Evolutionary conservation across 495 filamentous ascomycete species (phyloP).

Genomic region (Extremus antarcticus): DNA sequence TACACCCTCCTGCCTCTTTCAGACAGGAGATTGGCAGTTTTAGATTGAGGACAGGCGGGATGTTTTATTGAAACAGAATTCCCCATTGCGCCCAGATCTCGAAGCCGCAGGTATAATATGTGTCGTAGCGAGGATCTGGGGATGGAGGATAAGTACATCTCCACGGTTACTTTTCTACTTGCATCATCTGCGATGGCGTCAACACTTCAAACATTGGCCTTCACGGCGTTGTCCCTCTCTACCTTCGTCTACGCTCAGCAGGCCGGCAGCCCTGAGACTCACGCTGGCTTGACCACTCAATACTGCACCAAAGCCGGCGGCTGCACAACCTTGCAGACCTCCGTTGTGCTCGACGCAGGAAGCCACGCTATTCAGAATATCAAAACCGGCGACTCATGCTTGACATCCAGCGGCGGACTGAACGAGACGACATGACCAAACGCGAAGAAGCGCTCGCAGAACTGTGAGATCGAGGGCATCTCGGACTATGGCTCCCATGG

Average conservation of each 20-base stretch:
- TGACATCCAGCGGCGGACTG: slow-evolving; percentile 18
- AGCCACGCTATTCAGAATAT: slow-evolving; percentile 23
- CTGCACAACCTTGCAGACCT: slow-evolving; percentile 23
- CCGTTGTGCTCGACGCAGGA: slow-evolving; percentile 26
- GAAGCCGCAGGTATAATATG: not conserved
- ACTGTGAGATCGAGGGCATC: slow-evolving; percentile 27
- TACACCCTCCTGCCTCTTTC: no score
- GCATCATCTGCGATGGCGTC: not conserved
- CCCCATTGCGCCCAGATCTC: no score
- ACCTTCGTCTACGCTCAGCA: slow-evolving; percentile 22
- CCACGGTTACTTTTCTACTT: not conserved
- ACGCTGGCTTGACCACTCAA: slow-evolving; percentile 25
- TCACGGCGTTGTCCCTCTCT: slow-evolving; percentile 3
- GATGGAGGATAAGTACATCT: not conserved
- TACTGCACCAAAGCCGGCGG: slow-evolving; percentile 26
- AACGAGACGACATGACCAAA: slow-evolving; percentile 19
- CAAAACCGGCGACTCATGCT: slow-evolving; percentile 18
- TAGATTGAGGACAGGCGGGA: no score
- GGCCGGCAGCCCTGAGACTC: slow-evolving; percentile 21
- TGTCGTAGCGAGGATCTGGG: not conserved
- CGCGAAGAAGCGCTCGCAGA: slow-evolving; percentile 17
- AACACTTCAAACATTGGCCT: not conserved
- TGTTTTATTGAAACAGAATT: no score
- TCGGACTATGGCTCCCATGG: slow-evolving; percentile 25
- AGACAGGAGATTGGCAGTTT: no score